Percentiles rank a stretch among this genome's conserved stretches.
phyloP scores from a whole-genome alignment of 345 rosid species.

The Ceriops zippeliana region DNA sequence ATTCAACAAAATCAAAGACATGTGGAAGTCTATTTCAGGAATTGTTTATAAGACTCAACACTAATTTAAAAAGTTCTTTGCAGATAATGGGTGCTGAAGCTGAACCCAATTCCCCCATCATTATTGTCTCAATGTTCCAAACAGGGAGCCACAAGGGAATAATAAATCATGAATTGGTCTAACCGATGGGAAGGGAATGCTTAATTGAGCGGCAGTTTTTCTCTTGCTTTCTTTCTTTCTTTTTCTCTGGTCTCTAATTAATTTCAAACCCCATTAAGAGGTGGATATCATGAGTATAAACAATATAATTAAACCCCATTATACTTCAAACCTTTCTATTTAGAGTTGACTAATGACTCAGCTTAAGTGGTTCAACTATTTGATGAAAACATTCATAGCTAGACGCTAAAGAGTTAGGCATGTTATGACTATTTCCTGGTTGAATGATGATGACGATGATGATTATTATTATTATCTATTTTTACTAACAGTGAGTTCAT shows the following conservation, averaged over 20 bases:
- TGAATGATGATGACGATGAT: too few species aligned
- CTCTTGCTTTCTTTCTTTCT: too few species aligned
- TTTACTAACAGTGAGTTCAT: too few species aligned
- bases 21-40: background rate
- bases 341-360: too few species aligned
- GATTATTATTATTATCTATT: too few species aligned
- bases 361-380: too few species aligned
- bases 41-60: background rate
- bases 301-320: constrained; percentile 1
- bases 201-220: too few species aligned
- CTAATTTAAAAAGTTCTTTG: background rate
- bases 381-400: too few species aligned
- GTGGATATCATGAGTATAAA: background rate
- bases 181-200: background rate
- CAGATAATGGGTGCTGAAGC: background rate
- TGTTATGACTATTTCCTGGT: too few species aligned
- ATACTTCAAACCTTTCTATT: background rate
- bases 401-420: too few species aligned
- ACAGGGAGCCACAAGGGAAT: background rate
- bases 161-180: background rate
- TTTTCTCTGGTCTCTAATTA: too few species aligned
- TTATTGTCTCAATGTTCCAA: background rate
- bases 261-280: too few species aligned
- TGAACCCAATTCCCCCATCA: background rate
- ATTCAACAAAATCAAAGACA: background rate